Evolutionary conservation across 2,329 filamentous ascomycete genomes (phyloP).

Genomic region (Neonectria hederae): DNA sequence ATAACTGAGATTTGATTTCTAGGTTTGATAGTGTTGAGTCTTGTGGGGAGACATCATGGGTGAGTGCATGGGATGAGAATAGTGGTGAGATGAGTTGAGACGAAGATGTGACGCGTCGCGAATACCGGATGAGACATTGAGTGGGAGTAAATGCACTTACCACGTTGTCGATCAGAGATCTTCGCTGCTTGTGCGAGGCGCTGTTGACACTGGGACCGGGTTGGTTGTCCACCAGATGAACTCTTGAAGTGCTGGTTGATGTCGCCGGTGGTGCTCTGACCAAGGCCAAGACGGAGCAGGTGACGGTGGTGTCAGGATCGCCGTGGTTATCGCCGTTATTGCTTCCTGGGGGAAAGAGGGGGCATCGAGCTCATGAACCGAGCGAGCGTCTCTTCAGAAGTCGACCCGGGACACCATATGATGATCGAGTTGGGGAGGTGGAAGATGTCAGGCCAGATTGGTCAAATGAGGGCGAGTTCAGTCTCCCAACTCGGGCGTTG

Average conservation of each 20-base stretch:
- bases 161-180: slow-evolving; percentile 8
- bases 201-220: not conserved
- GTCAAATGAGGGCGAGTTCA: slow-evolving; percentile 1
- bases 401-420: not conserved
- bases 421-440: slow-evolving; percentile 3
- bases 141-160: slow-evolving; percentile 6
- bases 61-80: slow-evolving; percentile 8
- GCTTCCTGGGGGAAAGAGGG: not conserved
- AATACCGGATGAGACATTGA: not conserved
- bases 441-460: slow-evolving; percentile 11
- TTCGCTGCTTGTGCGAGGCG: slow-evolving; percentile 5
- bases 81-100: slow-evolving; percentile 1
- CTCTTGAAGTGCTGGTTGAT: not conserved
- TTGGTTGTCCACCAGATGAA: not conserved
- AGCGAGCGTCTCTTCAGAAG: not conserved
- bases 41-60: slow-evolving; percentile 5
- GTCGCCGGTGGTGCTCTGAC: not conserved
- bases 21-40: not conserved
- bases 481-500: slow-evolving; percentile 3
- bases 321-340: not conserved
- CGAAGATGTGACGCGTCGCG: slow-evolving; percentile 5
- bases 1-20: slow-evolving; percentile 8
- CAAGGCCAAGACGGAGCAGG: not conserved
- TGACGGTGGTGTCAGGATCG: not conserved
- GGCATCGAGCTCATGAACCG: not conserved